phyloP scores from a whole-genome alignment of 2,329 filamentous ascomycete genomes.

The Blastomyces silverae region DNA sequence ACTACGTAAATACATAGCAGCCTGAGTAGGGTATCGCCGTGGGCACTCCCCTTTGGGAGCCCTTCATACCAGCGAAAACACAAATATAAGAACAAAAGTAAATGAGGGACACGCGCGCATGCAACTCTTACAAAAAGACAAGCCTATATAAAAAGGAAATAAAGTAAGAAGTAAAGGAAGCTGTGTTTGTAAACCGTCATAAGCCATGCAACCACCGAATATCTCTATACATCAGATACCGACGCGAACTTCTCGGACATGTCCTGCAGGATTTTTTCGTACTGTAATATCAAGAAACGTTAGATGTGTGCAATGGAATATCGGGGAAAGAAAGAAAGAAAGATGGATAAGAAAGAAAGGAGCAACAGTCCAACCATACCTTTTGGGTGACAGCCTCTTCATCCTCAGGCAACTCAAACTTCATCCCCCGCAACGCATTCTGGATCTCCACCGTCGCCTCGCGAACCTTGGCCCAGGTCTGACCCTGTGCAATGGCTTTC shows the following conservation, averaged over 20 bases:
- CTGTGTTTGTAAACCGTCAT: background rate
- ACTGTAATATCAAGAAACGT: slow-evolving; percentile 41
- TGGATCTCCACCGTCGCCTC: slow-evolving; percentile 86
- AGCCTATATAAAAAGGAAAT: slow-evolving; percentile 2
- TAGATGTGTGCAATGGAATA: background rate
- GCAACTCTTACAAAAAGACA: slow-evolving; percentile 8
- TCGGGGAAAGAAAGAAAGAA: too few species aligned
- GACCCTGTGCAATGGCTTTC: slow-evolving; percentile 86
- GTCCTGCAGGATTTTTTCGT: slow-evolving; percentile 81
- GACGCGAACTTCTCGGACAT: slow-evolving; percentile 98
- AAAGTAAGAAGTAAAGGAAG: background rate
- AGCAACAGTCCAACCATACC: slow-evolving; percentile 49
- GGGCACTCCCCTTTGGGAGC: background rate
- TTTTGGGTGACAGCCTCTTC: slow-evolving; percentile 76
- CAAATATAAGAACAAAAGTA: background rate
- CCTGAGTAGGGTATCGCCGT: background rate
- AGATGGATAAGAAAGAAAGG: too few species aligned
- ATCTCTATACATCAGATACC: slow-evolving; percentile 81
- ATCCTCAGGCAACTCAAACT: slow-evolving; percentile 89
- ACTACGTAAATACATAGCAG: slow-evolving; percentile 9
- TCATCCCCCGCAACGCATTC: slow-evolving; percentile 77
- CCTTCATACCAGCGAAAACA: background rate
- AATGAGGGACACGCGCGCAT: background rate
- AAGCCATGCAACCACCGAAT: background rate
- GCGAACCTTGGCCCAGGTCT: slow-evolving; percentile 86